Base-by-base conservation (phyloP, 1,284 basidiomycete species). In the Ustilago bromivora region DNA sequence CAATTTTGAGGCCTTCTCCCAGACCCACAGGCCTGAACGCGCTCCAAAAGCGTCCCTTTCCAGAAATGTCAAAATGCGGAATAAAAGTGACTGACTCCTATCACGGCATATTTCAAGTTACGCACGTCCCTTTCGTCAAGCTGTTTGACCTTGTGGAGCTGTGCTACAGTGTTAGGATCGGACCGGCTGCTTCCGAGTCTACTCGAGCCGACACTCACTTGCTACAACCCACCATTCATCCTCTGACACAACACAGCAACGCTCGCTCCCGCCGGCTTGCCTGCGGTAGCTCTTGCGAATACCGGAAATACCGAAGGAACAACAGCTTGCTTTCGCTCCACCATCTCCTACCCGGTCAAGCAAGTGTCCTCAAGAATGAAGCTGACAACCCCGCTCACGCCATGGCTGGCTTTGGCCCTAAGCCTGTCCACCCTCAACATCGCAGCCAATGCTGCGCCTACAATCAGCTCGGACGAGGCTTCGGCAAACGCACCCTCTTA, bases 401-500 rank as follows among this genome's bases (percentile, higher is more conserved):
- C 71, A 28, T 73, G 71, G 66, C 32, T 73, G 57, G 55, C 61
- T 12, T 47, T 73, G 52, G 71, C 61, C 32, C 41, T 73, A 17
- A 51, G 66, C 43, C 34, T 64, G 0, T 56, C 61, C 13, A 35
- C 58, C 4, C 40, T 73, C 34, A 52, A 54, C 51, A 40, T 41
- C 7, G 17, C 6, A 19, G 47, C 55, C 7, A 40, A 10, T 23
- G 71, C 71, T 35, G 61, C 65, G 11, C 71, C 71, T 10, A 59
- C 61, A 5, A 43, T 28, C 15, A 47, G 49, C 53, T 9, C 47
- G 4, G 23, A 31, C 34, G 49, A 61, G 9, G 4, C 54, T 34
- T 17, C 53, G 15, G 41, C 35, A 5, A 23, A 51, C 31, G 53
- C 34, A 0, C 34, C n/a, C 41, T 55, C 55, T 34, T 51, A 56